Percentiles rank a stretch among this genome's conserved stretches.
These are phyloP conservation scores for Tephrocybe sp. DNA, from an alignment of 768 basidiomycete genomes.

Conservation along the genomic window DNA sequence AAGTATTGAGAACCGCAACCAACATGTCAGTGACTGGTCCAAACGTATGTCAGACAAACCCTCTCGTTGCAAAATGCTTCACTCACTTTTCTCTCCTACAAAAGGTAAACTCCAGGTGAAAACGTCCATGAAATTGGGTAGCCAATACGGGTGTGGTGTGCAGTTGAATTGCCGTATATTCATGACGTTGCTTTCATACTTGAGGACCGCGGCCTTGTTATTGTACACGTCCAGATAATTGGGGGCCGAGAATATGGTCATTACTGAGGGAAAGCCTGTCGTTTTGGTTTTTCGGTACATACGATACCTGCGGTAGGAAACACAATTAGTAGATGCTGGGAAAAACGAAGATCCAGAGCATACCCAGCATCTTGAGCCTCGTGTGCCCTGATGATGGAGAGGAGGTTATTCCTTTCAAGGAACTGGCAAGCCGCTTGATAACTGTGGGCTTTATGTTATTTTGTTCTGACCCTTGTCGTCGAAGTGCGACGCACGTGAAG, in stretches of 20 bases:
- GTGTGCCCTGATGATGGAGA: slow-evolving; percentile 97
- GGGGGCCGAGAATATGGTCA: slow-evolving; percentile 99
- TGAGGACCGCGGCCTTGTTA: slow-evolving; percentile 98
- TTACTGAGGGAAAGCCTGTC: slow-evolving; percentile 97
- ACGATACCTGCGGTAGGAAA: slow-evolving; percentile 64
- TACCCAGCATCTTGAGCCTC: slow-evolving; percentile 99
- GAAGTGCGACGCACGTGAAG: slow-evolving; percentile 48
- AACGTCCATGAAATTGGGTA: slow-evolving; percentile 99
- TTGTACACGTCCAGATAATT: slow-evolving; percentile 99
- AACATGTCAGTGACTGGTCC: slow-evolving; percentile 97
- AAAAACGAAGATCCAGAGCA: slow-evolving; percentile 21
- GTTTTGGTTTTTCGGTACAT: slow-evolving; percentile 99
- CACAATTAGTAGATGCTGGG: not conserved
- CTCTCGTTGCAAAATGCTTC: not conserved
- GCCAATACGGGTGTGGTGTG: slow-evolving; percentile 94
- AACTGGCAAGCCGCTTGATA: slow-evolving; percentile 98
- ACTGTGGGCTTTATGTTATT: slow-evolving; percentile 37
- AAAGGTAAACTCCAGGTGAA: slow-evolving; percentile 99
- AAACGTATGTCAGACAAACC: not conserved
- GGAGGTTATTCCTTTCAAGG: slow-evolving; percentile 93
- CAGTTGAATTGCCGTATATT: slow-evolving; percentile 99
- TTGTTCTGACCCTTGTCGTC: not conserved
- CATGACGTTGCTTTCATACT: slow-evolving; percentile 99
- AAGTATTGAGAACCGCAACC: slow-evolving; percentile 93
- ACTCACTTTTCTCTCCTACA: slow-evolving; percentile 94